Conservation (phyloP, 2,329 filamentous ascomycete species). For the Kalmusia sp. region DNA sequence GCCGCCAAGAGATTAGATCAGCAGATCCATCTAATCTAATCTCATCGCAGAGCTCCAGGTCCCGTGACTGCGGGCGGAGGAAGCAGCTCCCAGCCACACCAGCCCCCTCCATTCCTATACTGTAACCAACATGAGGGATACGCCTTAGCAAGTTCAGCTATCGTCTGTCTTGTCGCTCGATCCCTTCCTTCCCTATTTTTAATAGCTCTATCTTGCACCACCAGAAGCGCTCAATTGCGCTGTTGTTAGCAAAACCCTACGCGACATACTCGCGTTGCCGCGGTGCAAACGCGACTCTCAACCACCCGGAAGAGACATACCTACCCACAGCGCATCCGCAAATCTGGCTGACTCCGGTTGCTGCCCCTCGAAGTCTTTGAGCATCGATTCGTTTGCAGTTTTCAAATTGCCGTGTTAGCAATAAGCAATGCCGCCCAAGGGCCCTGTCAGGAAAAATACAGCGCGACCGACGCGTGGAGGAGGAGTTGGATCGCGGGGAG, state of each 20-base stretch:
- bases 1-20: constrained; percentile 1
- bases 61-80: not conserved
- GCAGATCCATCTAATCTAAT: constrained; percentile 11
- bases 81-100: constrained; percentile 33
- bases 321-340: not conserved
- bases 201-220: constrained; percentile 18
- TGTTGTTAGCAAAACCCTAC: constrained; percentile 7
- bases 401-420: not conserved
- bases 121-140: constrained; percentile 15
- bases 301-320: not conserved
- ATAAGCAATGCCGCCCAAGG: constrained; percentile 32
- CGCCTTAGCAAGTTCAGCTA: constrained; percentile 10
- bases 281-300: not conserved
- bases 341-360: not conserved
- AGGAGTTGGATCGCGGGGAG: constrained; percentile 22
- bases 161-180: not conserved
- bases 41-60: constrained; percentile 9
- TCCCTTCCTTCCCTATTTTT: not conserved
- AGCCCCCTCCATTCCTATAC: constrained; percentile 28
- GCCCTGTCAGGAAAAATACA: constrained; percentile 34
- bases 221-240: not conserved
- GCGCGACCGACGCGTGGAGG: constrained; percentile 43
- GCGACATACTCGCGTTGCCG: constrained; percentile 6
- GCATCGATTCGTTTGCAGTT: not conserved
- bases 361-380: not conserved